A percentile compares a stretch with the other conserved stretches of the same genome.
These are phyloP conservation scores for Saccharomycodes ludwigii DNA, from an alignment of 805 yeast species.

Conservation along the genomic window DNA sequence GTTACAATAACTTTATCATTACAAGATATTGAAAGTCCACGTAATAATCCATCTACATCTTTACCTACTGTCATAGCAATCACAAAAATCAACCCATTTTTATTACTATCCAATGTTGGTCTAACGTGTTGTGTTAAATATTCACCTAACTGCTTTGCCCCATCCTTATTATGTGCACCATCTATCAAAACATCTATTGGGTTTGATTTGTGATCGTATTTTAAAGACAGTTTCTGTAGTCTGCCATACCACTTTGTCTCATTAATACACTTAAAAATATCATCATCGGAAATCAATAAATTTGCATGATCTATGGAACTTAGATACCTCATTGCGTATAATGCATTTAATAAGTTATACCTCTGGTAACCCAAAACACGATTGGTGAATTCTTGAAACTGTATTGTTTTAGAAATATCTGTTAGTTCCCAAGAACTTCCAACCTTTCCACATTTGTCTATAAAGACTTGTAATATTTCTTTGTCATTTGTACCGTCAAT, in stretches of 20 bases:
- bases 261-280: constrained; percentile 39
- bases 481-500: constrained; percentile 56
- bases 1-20: constrained; percentile 52
- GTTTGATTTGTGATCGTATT: constrained; percentile 13
- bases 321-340: constrained; percentile 35
- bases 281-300: constrained; percentile 18
- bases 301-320: constrained; percentile 13
- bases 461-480: constrained; percentile 37
- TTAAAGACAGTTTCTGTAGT: constrained; percentile 39
- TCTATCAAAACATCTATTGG: constrained; percentile 44
- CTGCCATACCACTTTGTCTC: constrained; percentile 79
- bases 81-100: constrained; percentile 33
- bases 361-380: constrained; percentile 63
- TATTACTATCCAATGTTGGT: constrained; percentile 2
- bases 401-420: constrained; percentile 7
- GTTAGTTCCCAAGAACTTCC: constrained; percentile 21
- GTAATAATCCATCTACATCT: constrained; percentile 36
- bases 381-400: constrained; percentile 15
- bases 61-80: constrained; percentile 73
- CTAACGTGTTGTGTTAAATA: constrained; percentile 28
- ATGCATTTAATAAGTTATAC: constrained; percentile 57
- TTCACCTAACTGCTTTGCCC: constrained; percentile 59
- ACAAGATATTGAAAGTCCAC: too few species aligned
- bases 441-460: constrained; percentile 22
- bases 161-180: constrained; percentile 88